Evolutionary conservation across 1,284 basidiomycete species (phyloP), one percentile per base, ranked within the genome.

Genomic region (Phellopilus nigrolimitatus): DNA sequence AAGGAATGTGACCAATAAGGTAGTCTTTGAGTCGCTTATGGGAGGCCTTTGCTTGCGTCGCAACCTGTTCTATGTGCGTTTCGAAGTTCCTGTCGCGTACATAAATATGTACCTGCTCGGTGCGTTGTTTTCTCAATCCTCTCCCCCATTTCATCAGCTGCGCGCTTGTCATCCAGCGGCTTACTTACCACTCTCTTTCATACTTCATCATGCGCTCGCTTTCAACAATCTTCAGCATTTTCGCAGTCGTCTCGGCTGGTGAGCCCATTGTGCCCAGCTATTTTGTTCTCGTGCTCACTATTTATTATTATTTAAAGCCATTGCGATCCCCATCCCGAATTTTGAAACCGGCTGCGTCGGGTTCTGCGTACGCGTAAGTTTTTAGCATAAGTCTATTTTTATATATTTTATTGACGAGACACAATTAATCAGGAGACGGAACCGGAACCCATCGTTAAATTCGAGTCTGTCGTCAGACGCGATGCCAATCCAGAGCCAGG

Each of bases 151-250:
- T 17, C 34, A 13, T 17, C 34, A 48, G 46, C 46, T 37, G 12
- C 19, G 15, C 43, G 27, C 31, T 37, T 17, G 15, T 17, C n/a
- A 37, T 15, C 10, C n/a, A 37, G 33, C 45, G 19, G n/a, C 12
- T 13, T 10, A 12, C 12, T 13, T 10, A 24, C 45, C 9, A 36
- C 33, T 19, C 7, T 48, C 37, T 12, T 24, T 3, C 37, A 27
- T n/a, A 5, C 9, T n/a, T 44, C 41, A 38, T 38, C 33, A 51
- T 51, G 49, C 49, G 49, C 34, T 31, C 36, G 34, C 24, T 51
- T 30, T 51, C 49, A 22, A n/a, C n/a, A n/a, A 38, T 51, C 49
- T n/a, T 51, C 36, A 45, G 39, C 33, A 30, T 51, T 22, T 24
- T 51, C 41, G 30, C 49, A 30, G 27, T 51, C 24, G 34, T 28